These are phyloP conservation scores for Candida orba DNA, from an alignment of 805 yeast genomes.

Conservation along the genomic window DNA sequence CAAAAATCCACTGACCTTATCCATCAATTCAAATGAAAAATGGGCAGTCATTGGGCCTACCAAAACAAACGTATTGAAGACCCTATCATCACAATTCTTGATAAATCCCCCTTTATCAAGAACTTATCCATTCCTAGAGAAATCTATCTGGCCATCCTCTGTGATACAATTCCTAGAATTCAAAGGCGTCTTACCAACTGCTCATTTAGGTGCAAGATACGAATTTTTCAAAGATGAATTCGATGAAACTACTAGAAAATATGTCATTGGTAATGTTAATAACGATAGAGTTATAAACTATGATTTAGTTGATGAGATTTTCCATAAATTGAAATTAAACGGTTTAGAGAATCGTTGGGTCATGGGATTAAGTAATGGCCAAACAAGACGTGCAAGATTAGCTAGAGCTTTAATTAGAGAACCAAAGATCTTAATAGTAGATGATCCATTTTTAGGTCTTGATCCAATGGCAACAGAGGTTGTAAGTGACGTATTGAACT, in stretches of 20 bases:
- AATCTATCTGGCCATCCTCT: constrained; percentile 38
- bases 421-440: constrained; percentile 66
- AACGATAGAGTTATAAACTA: constrained; percentile 26
- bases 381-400: constrained; percentile 80
- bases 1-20: constrained; percentile 33
- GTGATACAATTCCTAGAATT: constrained; percentile 39
- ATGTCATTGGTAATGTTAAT: constrained; percentile 45
- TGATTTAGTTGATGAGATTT: constrained; percentile 33
- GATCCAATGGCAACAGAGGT: constrained; percentile 65
- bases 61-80: constrained; percentile 47
- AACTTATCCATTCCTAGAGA: constrained; percentile 44
- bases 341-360: constrained; percentile 68
- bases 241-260: constrained; percentile 61
- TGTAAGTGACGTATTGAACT: constrained; percentile 48
- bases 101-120: constrained; percentile 48
- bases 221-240: constrained; percentile 81
- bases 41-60: constrained; percentile 53
- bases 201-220: constrained; percentile 83
- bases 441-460: constrained; percentile 89
- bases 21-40: constrained; percentile 31
- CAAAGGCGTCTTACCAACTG: constrained; percentile 41
- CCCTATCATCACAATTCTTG: constrained; percentile 48
- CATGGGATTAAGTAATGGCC: constrained; percentile 88
- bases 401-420: constrained; percentile 63
- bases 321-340: constrained; percentile 45